phyloP scores from a whole-genome alignment of 2,329 filamentous ascomycete species.

The Ceratocystis lukuohia region DNA sequence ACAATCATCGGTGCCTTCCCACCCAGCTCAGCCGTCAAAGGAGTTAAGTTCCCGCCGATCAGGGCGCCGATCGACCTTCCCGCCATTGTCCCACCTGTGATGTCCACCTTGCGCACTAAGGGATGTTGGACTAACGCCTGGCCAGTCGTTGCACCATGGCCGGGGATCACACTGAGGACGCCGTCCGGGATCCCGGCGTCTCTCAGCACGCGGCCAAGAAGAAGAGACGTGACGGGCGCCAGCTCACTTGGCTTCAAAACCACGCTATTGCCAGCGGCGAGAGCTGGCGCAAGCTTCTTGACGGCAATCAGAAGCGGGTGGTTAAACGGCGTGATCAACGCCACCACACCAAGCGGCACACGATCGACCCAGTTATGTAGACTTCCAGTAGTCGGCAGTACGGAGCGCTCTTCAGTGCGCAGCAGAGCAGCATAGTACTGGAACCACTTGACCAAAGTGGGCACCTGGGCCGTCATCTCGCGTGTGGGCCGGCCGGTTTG shows the following conservation, averaged over 20 bases:
- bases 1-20: slow-evolving; percentile 54
- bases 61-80: slow-evolving; percentile 61
- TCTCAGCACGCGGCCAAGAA: slow-evolving; percentile 42
- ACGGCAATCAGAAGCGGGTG: slow-evolving; percentile 34
- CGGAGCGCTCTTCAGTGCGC: slow-evolving; percentile 31
- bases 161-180: slow-evolving; percentile 61
- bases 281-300: slow-evolving; percentile 36
- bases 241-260: slow-evolving; percentile 43
- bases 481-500: slow-evolving; percentile 33
- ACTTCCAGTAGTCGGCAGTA: slow-evolving; percentile 35
- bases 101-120: slow-evolving; percentile 58
- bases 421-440: slow-evolving; percentile 33
- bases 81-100: slow-evolving; percentile 61
- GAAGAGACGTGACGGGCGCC: slow-evolving; percentile 32
- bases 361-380: slow-evolving; percentile 37
- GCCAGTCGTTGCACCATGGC: slow-evolving; percentile 55
- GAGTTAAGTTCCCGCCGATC: slow-evolving; percentile 47
- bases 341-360: slow-evolving; percentile 38
- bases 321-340: slow-evolving; percentile 46
- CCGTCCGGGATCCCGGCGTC: slow-evolving; percentile 64
- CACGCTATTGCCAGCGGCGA: slow-evolving; percentile 37
- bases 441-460: slow-evolving; percentile 27
- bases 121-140: slow-evolving; percentile 52
- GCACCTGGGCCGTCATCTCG: slow-evolving; percentile 28
- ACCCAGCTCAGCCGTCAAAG: slow-evolving; percentile 51